These are phyloP conservation scores for Colletotrichum scovillei DNA, from an alignment of 2,329 filamentous ascomycete species.

Conservation along the genomic window DNA sequence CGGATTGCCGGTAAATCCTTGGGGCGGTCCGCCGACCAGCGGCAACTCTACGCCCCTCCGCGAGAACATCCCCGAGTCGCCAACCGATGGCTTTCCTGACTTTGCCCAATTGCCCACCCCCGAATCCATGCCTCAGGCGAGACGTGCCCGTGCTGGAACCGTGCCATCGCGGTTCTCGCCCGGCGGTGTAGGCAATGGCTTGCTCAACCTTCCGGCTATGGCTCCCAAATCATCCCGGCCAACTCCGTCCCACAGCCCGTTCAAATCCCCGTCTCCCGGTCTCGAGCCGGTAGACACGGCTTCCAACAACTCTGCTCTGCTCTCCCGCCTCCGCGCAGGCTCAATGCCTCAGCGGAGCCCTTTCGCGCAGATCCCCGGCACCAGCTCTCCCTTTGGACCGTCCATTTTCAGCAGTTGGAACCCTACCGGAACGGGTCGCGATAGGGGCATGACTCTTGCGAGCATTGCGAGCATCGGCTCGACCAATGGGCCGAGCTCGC, in stretches of 20 bases:
- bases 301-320: constrained; percentile 74
- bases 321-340: constrained; percentile 89
- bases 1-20: constrained; percentile 76
- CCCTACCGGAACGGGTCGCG: constrained; percentile 71
- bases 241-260: constrained; percentile 88
- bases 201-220: constrained; percentile 65
- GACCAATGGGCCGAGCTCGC: constrained; percentile 84
- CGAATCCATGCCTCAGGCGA: constrained; percentile 73
- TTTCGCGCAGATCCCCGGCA: constrained; percentile 64
- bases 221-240: constrained; percentile 84
- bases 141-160: constrained; percentile 90
- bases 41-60: constrained; percentile 95
- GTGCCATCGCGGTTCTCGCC: constrained; percentile 95
- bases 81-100: constrained; percentile 94
- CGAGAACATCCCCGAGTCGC: constrained; percentile 97
- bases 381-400: constrained; percentile 81
- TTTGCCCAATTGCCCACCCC: constrained; percentile 79
- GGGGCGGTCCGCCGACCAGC: constrained; percentile 96
- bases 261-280: constrained; percentile 74
- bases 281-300: constrained; percentile 58
- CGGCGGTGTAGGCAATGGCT: constrained; percentile 71
- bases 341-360: constrained; percentile 92
- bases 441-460: constrained; percentile 86
- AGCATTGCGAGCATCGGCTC: constrained; percentile 88
- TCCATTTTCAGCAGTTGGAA: constrained; percentile 89